Evolutionary conservation across 257 asterid genomes (phyloP), one percentile per base, ranked within the genome.

Genomic region (Mitragyna speciosa): DNA sequence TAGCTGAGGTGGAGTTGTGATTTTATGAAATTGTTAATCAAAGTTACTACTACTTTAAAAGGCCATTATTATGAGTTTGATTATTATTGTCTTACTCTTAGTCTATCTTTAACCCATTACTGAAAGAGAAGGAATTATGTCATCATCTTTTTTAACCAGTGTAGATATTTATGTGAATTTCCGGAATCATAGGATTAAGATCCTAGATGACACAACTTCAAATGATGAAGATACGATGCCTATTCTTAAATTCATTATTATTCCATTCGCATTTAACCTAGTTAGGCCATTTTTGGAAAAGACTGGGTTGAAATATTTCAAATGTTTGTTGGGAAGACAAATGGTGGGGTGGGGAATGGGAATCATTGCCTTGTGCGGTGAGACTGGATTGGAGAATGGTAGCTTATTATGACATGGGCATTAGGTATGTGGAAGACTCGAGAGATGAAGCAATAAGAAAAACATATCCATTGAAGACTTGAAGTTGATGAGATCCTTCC

Each of bases 401-500:
- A 12, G 39, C 61, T 22, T 73, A 52, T 33, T 64, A 77, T 66
- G 39, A 63, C 26, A 76, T 47, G 73, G 28, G 61, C 15, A 67
- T 81, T 81, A 56, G 84, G 80, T 68, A 31, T 10, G 45, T 48
- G n/a, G 72, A 70, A 76, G 76, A 54, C 26, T 81, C 15, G 67
- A 58, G 58, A 70, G 49, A 36, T 20, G 77, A 71, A 70, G 33
- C 59, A 54, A 75, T 33, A 54, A 39, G 20, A 39, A n/a, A 65
- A n/a, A 66, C 78, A 61, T 48, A 30, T 56, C 78, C 74, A 61
- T 30, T 47, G 69, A 80, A 70, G 76, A 41, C 70, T 70, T 70
- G 78, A 81, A 63, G 54, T 30, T 30, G 67, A 76, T 61, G 80
- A 51, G 81, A 81, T 85, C 75, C 81, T 82, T 72, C 65, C 78